Base-by-base conservation (phyloP, 202 grass and related monocot genomes). In the Brachypodium distachyon region DNA sequence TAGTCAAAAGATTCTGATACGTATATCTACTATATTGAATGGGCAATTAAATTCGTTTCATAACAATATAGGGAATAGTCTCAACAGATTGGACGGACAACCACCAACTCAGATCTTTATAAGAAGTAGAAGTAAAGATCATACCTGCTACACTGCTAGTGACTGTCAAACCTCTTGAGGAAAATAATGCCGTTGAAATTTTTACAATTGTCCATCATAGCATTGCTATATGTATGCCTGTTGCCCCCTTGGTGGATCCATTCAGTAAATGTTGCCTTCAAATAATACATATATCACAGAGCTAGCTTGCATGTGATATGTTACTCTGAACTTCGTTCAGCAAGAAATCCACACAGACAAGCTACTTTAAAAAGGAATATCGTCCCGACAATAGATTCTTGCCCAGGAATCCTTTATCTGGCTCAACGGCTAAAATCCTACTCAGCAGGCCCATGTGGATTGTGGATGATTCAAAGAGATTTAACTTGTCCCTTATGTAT, bases 311-410 rank as follows among this genome's bases (percentile, higher is more conserved):
- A 76, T 57, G 76, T 80, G 23, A 37, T 65, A 60, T 70, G 21
- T 58, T 65, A 48, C 25, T 55, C 52, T 1, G 6, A 47, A 60
- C 22, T 74, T 66, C 14, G 43, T 72, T 81, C 28, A 49, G 63
- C 17, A 44, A 50, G 53, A 23, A 25, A 55, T 22, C 50, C 46
- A 8, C 69, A 61, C 76, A 44, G 22, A n/a, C 21, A 18, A 62
- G 53, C 29, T 25, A 27, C 23, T 9, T 46, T 70, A 54, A 67
- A 46, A 76, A 84, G 25, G 47, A 39, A 84, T n/a, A 56, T n/a
- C 31, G 81, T 80, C 81, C 66, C 26, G 31, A 42, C 37, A 37
- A 71, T 75, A 80, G 39, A 55, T 55, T 80, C 28, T 81, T 53
- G 23, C 31, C 69, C 38, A 46, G 12, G 23, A 65, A 65, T 22